These are phyloP conservation scores for Apodospora peruviana DNA, from an alignment of 495 filamentous ascomycete genomes.

Conservation along the genomic window DNA sequence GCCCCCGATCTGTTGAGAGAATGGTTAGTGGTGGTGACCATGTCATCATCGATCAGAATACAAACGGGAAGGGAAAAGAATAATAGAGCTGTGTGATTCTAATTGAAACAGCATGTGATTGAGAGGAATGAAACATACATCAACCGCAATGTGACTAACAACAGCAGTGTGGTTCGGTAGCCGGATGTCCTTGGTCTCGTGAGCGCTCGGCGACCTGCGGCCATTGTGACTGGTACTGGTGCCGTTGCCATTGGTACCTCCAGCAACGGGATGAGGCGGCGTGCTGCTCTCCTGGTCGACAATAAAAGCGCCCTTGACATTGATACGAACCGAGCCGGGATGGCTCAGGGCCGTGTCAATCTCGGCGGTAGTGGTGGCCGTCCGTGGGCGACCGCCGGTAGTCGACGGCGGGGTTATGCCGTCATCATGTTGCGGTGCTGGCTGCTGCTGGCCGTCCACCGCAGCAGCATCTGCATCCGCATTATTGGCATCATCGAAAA, in stretches of 20 bases:
- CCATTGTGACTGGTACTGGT: conserved; percentile 46
- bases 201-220: conserved; percentile 45
- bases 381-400: conserved; percentile 20
- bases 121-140: conserved; percentile 55
- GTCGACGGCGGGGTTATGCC: neutral
- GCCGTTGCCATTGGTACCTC: neutral
- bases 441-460: too few species aligned
- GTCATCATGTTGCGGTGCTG: neutral
- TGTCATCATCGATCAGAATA: conserved; percentile 20
- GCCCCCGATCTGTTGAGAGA: conserved; percentile 75
- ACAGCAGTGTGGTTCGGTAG: conserved; percentile 88
- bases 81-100: neutral
- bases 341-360: conserved; percentile 75
- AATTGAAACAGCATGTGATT: neutral
- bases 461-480: too few species aligned
- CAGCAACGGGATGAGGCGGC: conserved; percentile 30
- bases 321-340: conserved; percentile 84
- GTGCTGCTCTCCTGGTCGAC: conserved; percentile 65
- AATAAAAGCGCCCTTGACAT: conserved; percentile 93
- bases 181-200: conserved; percentile 88
- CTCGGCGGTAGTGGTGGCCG: conserved; percentile 41
- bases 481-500: neutral
- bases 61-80: neutral
- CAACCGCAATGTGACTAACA: conserved; percentile 93
- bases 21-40: conserved; percentile 7